These are phyloP conservation scores for Exobasidium cylindrosporum DNA, from an alignment of 1,284 basidiomycete genomes.

Conservation along the genomic window DNA sequence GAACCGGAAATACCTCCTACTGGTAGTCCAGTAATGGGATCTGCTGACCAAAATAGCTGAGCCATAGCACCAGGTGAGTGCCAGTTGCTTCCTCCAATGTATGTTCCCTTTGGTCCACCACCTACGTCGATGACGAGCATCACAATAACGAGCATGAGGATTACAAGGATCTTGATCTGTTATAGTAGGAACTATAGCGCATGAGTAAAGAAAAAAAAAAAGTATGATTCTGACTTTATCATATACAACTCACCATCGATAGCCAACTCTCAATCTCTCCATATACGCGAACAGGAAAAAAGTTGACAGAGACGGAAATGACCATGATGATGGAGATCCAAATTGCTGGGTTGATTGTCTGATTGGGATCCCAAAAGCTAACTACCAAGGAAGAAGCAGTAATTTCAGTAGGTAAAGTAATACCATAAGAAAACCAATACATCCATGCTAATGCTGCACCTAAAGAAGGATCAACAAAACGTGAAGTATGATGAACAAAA, in stretches of 20 bases:
- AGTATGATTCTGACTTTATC: background rate
- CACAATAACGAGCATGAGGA: slow-evolving; percentile 37
- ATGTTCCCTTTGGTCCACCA: slow-evolving; percentile 30
- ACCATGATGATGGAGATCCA: slow-evolving; percentile 73
- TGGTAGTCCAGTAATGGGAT: slow-evolving; percentile 27
- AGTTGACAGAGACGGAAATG: slow-evolving; percentile 70
- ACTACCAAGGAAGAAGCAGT: slow-evolving; percentile 73
- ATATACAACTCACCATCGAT: slow-evolving; percentile 20
- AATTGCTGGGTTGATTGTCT: slow-evolving; percentile 63
- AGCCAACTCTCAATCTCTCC: slow-evolving; percentile 55
- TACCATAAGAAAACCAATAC: slow-evolving; percentile 60
- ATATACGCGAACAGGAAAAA: slow-evolving; percentile 60
- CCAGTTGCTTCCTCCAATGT: slow-evolving; percentile 48
- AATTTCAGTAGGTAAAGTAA: slow-evolving; percentile 73
- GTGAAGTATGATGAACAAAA: slow-evolving; percentile 74
- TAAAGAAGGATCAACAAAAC: slow-evolving; percentile 75
- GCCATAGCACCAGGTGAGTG: slow-evolving; percentile 58
- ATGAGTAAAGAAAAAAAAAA: background rate
- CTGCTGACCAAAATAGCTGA: slow-evolving; percentile 33
- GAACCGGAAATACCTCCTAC: slow-evolving; percentile 59
- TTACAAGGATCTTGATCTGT: slow-evolving; percentile 19
- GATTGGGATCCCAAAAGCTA: slow-evolving; percentile 63
- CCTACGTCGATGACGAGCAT: slow-evolving; percentile 43
- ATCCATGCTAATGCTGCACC: slow-evolving; percentile 63
- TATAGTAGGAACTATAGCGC: no score